phyloP scores from a whole-genome alignment of 345 rosid genomes.

The Gossypium rotundifolium region DNA sequence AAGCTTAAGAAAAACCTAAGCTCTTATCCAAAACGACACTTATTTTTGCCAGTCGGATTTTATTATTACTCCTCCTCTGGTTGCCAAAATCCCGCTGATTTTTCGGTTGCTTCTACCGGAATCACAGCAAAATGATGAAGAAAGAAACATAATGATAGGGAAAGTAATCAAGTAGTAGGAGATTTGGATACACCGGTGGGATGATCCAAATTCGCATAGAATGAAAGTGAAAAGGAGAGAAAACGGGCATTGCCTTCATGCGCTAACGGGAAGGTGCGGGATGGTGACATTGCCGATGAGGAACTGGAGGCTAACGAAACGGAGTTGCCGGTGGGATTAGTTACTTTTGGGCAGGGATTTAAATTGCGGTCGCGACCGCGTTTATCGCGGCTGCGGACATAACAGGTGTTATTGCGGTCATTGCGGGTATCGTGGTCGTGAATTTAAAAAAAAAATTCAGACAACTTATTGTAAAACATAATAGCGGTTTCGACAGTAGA shows the following conservation, averaged over 20 bases:
- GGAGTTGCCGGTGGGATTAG: not conserved
- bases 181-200: not conserved
- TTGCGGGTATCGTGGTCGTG: too few species aligned
- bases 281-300: too few species aligned
- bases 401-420: too few species aligned
- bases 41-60: conserved; percentile 10
- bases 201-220: not conserved
- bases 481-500: too few species aligned
- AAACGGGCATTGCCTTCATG: conserved; percentile 6
- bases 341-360: too few species aligned
- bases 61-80: not conserved
- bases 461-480: too few species aligned
- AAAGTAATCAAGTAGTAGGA: not conserved
- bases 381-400: too few species aligned
- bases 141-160: not conserved
- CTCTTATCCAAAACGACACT: not conserved
- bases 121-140: conserved; percentile 13
- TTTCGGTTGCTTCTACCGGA: conserved; percentile 22
- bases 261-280: not conserved
- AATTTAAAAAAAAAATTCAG: too few species aligned
- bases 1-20: not conserved
- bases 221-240: not conserved
- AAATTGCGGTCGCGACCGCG: too few species aligned
- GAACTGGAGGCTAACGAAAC: not conserved
- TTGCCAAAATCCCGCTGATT: not conserved